Evolutionary conservation across 2,329 filamentous ascomycete genomes (phyloP), one percentile per base, ranked within the genome.

Genomic region (Phaeomoniella chlamydospora): DNA sequence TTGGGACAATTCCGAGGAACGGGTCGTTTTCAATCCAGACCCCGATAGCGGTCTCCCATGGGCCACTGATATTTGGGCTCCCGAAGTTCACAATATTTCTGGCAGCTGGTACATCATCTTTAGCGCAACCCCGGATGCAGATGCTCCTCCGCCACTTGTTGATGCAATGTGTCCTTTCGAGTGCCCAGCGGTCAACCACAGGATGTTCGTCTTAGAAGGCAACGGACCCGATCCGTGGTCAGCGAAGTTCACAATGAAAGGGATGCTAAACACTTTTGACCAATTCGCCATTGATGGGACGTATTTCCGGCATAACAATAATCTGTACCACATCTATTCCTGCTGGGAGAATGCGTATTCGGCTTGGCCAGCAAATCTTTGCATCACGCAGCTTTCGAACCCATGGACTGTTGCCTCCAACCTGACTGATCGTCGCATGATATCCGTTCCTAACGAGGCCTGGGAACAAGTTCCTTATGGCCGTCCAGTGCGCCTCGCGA

Each of bases 231-330:
- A 67, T 43, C 62, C 63, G 1, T 68, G 64, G 65, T 56, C 59
- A 12, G n/a, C n/a, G n/a, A 49, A 49, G 18, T 70, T 61, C 45
- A 55, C 50, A 3, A 52, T 62, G 48, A 66, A 67, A 37, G 45
- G 56, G 29, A 52, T 66, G 43, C 53, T 70, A 13, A 52, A 68
- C 43, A 69, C 65, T 0, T 69, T 58, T 43, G 56, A 68, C 41
- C 65, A 70, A 40, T 70, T 70, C 42, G 64, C 65, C 15, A 69
- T 70, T 39, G 65, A 70, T 37, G 66, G 65, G 1, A 70, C 65
- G 1, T 70, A 69, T 48, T 67, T 68, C 45, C 52, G 57, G 38
- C 59, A 68, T 45, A 43, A 43, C 2, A 49, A 52, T 4, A 52
- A 53, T 1, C 47, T 60, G 2, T 61, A 60, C 41, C 58, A 61